Conservation (phyloP, 106 monocot species). For the Phalaenopsis equestris region DNA sequence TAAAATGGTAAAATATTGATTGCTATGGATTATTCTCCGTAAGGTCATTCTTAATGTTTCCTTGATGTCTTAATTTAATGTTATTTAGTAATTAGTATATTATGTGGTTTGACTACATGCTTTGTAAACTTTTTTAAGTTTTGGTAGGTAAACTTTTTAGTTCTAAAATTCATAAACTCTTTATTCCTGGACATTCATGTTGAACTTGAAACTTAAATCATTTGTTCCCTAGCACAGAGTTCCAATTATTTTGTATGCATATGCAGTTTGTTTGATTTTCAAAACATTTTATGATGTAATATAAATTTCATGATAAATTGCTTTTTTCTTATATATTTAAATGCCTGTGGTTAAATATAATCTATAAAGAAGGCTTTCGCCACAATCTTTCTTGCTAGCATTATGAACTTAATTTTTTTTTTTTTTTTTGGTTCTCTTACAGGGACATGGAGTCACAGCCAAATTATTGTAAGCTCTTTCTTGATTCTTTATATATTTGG, state of each 20-base stretch:
- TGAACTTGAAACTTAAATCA: background rate
- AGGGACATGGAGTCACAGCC: constrained; percentile 35
- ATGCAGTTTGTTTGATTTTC: background rate
- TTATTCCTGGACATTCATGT: too few relatives aligned
- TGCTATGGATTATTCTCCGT: too few relatives aligned
- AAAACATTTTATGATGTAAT: background rate
- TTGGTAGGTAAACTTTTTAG: background rate
- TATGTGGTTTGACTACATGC: background rate
- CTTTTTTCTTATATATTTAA: background rate
- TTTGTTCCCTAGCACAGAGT: background rate
- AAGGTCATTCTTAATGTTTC: too few relatives aligned
- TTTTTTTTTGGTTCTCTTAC: background rate
- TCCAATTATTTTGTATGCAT: background rate
- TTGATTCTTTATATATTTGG: background rate
- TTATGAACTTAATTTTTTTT: background rate
- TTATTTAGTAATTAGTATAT: background rate
- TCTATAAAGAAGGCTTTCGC: constrained; percentile 21
- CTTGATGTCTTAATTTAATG: too few relatives aligned
- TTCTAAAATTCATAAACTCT: background rate
- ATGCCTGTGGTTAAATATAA: background rate
- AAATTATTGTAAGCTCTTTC: constrained; percentile 34
- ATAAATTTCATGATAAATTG: background rate
- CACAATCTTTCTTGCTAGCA: constrained; percentile 26
- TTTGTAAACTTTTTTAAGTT: background rate
- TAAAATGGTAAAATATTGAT: too few relatives aligned